phyloP scores from a whole-genome alignment of 768 basidiomycete genomes.

The Candolleomyces aberdarensis region DNA sequence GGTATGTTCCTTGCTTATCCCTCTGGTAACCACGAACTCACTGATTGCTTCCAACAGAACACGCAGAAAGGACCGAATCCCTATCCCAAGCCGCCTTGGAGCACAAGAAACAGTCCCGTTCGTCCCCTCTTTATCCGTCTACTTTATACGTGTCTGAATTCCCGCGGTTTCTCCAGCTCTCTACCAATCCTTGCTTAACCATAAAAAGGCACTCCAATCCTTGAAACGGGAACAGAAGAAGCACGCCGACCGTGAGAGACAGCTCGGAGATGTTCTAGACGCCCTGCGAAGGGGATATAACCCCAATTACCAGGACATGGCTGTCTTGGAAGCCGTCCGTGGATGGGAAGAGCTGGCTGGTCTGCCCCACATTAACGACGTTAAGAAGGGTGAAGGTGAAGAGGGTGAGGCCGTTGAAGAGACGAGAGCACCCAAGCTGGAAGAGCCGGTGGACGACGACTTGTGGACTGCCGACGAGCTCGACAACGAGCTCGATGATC shows the following conservation, averaged over 20 bases:
- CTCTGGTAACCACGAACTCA: background rate
- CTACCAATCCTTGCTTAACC: constrained; percentile 69
- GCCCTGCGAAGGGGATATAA: constrained; percentile 85
- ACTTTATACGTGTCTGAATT: background rate
- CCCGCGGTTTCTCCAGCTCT: constrained; percentile 50
- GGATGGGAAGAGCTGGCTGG: constrained; percentile 83
- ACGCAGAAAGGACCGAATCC: constrained; percentile 75
- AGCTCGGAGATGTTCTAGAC: constrained; percentile 80
- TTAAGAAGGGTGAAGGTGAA: constrained; percentile 40
- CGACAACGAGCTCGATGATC: constrained; percentile 49
- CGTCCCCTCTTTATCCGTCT: constrained; percentile 20
- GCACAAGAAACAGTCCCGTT: constrained; percentile 84
- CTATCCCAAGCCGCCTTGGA: constrained; percentile 79
- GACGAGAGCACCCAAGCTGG: constrained; percentile 29
- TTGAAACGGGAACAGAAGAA: constrained; percentile 70
- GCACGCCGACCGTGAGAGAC: constrained; percentile 70
- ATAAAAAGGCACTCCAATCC: constrained; percentile 73
- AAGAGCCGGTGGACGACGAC: constrained; percentile 57
- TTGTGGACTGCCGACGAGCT: constrained; percentile 60
- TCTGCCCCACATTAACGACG: constrained; percentile 70
- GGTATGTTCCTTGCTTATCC: constrained; percentile 37
- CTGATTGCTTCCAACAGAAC: constrained; percentile 41
- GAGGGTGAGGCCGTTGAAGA: constrained; percentile 30
- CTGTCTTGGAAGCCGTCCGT: constrained; percentile 92
- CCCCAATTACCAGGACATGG: constrained; percentile 99